phyloP scores from a whole-genome alignment of 2,329 filamentous ascomycete genomes.

The Colletotrichum simmondsii region DNA sequence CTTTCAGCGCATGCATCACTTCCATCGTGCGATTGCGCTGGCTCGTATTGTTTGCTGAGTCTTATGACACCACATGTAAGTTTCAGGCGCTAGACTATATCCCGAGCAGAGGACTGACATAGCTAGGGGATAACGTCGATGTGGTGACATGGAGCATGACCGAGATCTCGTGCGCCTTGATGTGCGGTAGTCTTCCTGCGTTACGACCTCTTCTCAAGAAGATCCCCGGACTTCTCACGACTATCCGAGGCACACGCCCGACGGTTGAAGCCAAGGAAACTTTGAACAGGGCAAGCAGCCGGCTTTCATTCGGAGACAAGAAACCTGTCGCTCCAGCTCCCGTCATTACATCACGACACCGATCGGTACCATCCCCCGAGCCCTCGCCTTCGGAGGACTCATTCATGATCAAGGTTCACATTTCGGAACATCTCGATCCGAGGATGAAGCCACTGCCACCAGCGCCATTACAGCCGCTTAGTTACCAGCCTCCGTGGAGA shows the following conservation, averaged over 20 bases:
- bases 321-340: background rate
- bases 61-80: slow-evolving; percentile 27
- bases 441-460: slow-evolving; percentile 24
- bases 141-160: slow-evolving; percentile 44
- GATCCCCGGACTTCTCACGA: slow-evolving; percentile 13
- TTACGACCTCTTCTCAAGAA: slow-evolving; percentile 49
- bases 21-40: slow-evolving; percentile 32
- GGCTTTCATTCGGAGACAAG: slow-evolving; percentile 1
- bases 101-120: background rate
- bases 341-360: background rate
- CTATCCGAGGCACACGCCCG: slow-evolving; percentile 5
- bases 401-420: slow-evolving; percentile 13
- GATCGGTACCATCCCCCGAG: background rate
- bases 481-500: slow-evolving; percentile 3
- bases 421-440: slow-evolving; percentile 1
- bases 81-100: background rate
- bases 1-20: slow-evolving; percentile 33
- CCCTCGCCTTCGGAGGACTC: background rate
- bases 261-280: slow-evolving; percentile 10
- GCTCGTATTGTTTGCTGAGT: slow-evolving; percentile 20
- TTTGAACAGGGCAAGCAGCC: background rate
- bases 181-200: slow-evolving; percentile 54
- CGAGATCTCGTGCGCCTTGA: slow-evolving; percentile 48
- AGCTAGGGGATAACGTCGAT: slow-evolving; percentile 42
- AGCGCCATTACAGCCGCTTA: background rate